These are phyloP conservation scores for Diaporthe batatas DNA, from an alignment of 2,329 filamentous ascomycete genomes.

Conservation along the genomic window DNA sequence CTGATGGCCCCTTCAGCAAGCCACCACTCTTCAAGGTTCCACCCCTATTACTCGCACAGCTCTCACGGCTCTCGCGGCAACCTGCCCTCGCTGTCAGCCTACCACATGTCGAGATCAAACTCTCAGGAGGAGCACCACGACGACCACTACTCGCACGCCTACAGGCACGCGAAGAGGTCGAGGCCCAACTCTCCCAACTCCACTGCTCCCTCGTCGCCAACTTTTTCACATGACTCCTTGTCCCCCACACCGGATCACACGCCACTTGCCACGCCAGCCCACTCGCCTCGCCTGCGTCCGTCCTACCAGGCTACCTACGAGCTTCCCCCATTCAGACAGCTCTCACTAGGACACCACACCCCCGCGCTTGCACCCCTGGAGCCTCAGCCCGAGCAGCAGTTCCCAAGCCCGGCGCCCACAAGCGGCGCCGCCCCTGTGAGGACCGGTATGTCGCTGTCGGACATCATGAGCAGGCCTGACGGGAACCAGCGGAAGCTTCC, in stretches of 20 bases:
- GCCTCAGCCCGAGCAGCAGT: conserved; percentile 63
- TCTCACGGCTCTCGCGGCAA: conserved; percentile 68
- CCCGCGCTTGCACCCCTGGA: conserved; percentile 72
- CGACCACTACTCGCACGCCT: conserved; percentile 77
- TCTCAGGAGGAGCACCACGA: conserved; percentile 83
- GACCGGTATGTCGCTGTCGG: conserved; percentile 84
- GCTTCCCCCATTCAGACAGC: conserved; percentile 83
- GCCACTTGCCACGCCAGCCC: conserved; percentile 95
- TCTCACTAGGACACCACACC: conserved; percentile 66
- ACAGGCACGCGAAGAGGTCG: conserved; percentile 87
- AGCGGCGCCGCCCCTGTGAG: conserved; percentile 54
- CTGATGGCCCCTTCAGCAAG: conserved; percentile 56
- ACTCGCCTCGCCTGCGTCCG: conserved; percentile 90
- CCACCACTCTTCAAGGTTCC: conserved; percentile 62
- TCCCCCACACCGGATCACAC: conserved; percentile 98
- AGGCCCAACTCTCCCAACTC: conserved; percentile 95
- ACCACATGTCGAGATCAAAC: conserved; percentile 93
- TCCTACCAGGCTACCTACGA: conserved; percentile 78
- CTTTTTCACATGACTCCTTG: conserved; percentile 94
- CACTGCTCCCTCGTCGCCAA: conserved; percentile 94
- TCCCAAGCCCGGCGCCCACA: conserved; percentile 54
- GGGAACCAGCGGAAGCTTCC: conserved; percentile 91
- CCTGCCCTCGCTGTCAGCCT: conserved; percentile 83
- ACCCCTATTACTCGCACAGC: conserved; percentile 66
- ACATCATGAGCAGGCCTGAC: conserved; percentile 92